A percentile compares a stretch with the other conserved stretches of the same genome.
phyloP scores from a whole-genome alignment of 495 filamentous ascomycete genomes.

The Xylaria bambusicola region DNA sequence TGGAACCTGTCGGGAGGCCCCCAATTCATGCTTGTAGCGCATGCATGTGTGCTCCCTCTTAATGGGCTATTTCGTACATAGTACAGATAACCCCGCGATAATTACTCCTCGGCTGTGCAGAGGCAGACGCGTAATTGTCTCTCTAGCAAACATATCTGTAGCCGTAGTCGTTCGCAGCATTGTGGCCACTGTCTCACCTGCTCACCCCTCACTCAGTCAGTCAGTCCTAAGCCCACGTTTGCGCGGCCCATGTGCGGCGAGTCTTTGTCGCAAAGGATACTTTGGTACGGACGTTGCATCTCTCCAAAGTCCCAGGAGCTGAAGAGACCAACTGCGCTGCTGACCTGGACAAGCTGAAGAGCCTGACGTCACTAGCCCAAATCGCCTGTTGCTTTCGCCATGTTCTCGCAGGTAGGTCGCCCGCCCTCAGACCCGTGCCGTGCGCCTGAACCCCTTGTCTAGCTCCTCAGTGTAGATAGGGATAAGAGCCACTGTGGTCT shows the following conservation, averaged over 20 bases:
- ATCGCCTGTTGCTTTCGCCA: constrained; percentile 20
- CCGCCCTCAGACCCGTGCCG: background rate
- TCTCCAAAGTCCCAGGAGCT: constrained; percentile 3
- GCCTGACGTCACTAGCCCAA: constrained; percentile 19
- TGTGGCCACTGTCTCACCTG: background rate
- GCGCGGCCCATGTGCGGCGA: background rate
- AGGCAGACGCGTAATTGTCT: constrained; percentile 12
- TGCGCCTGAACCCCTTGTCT: too few relatives aligned
- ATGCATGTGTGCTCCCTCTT: too few relatives aligned
- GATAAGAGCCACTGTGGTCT: background rate
- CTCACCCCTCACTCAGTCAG: too few relatives aligned
- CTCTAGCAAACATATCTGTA: too few relatives aligned
- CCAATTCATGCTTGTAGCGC: too few relatives aligned
- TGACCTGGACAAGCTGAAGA: background rate
- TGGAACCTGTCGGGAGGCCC: too few relatives aligned
- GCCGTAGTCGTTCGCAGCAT: background rate
- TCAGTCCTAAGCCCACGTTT: background rate
- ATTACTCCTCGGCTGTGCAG: background rate
- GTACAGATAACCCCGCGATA: constrained; percentile 15
- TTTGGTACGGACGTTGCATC: background rate
- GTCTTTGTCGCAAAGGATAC: background rate
- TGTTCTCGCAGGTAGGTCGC: constrained; percentile 46
- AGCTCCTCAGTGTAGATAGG: background rate
- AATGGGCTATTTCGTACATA: too few relatives aligned
- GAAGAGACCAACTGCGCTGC: background rate